A percentile compares a stretch with the other conserved stretches of the same genome.
Conservation (phyloP, 768 basidiomycete genomes). For the Tubosaeta sp. region DNA sequence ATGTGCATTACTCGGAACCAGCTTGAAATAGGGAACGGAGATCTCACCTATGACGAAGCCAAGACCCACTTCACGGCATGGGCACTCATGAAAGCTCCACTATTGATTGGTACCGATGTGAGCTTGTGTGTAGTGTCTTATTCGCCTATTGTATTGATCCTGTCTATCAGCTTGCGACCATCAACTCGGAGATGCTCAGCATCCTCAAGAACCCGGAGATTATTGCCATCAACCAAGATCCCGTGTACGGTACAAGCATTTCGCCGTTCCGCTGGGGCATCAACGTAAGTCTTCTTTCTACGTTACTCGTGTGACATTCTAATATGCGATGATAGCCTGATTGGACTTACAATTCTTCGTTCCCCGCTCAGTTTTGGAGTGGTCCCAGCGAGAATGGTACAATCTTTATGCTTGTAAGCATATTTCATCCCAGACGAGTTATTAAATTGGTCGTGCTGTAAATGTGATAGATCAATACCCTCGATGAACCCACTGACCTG, state of each 20-base stretch:
- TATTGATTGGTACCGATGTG: slow-evolving; percentile 60
- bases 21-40: slow-evolving; percentile 63
- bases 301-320: background rate
- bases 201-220: slow-evolving; percentile 62
- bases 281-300: slow-evolving; percentile 40
- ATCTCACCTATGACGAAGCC: slow-evolving; percentile 56
- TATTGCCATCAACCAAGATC: slow-evolving; percentile 64
- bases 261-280: slow-evolving; percentile 67
- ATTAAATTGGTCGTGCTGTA: background rate
- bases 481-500: slow-evolving; percentile 50
- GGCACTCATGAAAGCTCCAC: slow-evolving; percentile 64
- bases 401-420: slow-evolving; percentile 59
- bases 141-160: background rate
- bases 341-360: slow-evolving; percentile 36
- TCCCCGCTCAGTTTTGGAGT: slow-evolving; percentile 67
- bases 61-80: slow-evolving; percentile 70
- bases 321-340: slow-evolving; percentile 25
- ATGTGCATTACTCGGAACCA: slow-evolving; percentile 16
- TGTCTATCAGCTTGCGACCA: slow-evolving; percentile 41
- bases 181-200: slow-evolving; percentile 45
- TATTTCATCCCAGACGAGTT: background rate
- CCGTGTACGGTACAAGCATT: slow-evolving; percentile 55
- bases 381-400: slow-evolving; percentile 59
- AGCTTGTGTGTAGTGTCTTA: slow-evolving; percentile 11
- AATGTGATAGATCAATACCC: slow-evolving; percentile 47